These are phyloP conservation scores for Arabidopsis suecica DNA, from an alignment of 345 rosid genomes.

Conservation along the genomic window DNA sequence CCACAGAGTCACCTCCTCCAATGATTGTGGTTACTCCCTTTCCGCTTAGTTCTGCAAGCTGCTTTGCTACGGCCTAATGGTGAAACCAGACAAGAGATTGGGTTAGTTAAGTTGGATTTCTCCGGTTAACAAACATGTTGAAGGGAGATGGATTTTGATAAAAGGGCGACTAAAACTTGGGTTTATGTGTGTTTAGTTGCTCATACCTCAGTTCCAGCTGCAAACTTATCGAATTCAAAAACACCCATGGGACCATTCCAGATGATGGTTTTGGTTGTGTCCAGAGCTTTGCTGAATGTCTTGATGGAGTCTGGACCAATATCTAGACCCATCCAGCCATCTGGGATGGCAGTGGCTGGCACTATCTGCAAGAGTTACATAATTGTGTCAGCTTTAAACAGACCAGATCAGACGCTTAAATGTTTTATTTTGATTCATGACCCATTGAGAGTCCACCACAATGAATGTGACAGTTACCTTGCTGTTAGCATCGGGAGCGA, in stretches of 20 bases:
- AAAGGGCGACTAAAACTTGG: not conserved
- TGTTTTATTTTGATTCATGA: not conserved
- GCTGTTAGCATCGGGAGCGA: conserved; percentile 88
- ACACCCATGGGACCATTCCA: conserved; percentile 99
- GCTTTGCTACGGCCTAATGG: conserved; percentile 82
- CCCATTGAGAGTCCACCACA: not conserved
- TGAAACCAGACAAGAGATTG: conserved; percentile 15
- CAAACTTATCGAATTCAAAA: conserved; percentile 89
- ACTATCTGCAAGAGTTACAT: conserved; percentile 60
- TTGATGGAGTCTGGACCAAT: conserved; percentile 79
- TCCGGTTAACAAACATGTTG: not conserved
- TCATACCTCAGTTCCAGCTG: conserved; percentile 80
- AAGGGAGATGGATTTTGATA: not conserved
- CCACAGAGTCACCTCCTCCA: conserved; percentile 92
- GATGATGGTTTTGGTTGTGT: conserved; percentile 82
- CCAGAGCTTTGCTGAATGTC: conserved; percentile 78
- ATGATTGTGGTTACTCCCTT: conserved; percentile 85
- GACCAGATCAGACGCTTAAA: not conserved
- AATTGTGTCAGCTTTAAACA: conserved; percentile 11
- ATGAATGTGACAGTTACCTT: conserved; percentile 54
- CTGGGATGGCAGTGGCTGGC: conserved; percentile 79
- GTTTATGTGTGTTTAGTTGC: not conserved
- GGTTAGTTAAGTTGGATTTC: not conserved
- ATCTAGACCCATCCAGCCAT: conserved; percentile 99
- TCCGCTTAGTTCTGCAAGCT: conserved; percentile 85